Conservation (phyloP, 176 grass and related monocot species). For the Oryza meridionalis region DNA sequence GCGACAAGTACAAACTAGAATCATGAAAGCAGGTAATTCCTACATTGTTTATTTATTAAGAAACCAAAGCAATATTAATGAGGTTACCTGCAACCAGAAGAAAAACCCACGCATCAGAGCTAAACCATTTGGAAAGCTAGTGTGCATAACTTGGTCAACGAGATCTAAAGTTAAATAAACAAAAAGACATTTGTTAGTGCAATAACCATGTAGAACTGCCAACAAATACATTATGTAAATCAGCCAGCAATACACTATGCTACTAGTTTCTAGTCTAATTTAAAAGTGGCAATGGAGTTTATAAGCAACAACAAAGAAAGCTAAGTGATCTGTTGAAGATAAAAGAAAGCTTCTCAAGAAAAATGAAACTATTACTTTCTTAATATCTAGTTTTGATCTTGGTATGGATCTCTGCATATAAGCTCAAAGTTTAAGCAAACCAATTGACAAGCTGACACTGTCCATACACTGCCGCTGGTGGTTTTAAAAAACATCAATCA, state of each 20-base stretch:
- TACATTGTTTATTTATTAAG: conserved; percentile 9
- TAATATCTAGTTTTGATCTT: background rate
- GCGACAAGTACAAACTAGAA: background rate
- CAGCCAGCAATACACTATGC: background rate
- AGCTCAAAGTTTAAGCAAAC: conserved; percentile 17
- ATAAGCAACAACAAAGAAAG: background rate
- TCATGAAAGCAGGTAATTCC: background rate
- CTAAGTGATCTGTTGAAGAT: background rate
- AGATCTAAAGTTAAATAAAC: conserved; percentile 55
- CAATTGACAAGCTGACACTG: conserved; percentile 23
- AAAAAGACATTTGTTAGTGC: conserved; percentile 13
- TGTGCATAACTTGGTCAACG: conserved; percentile 39
- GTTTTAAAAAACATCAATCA: background rate
- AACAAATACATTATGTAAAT: conserved; percentile 14
- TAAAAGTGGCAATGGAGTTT: background rate
- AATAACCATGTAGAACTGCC: background rate
- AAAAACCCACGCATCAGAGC: conserved; percentile 76
- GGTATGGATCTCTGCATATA: background rate
- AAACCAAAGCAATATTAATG: conserved; percentile 19
- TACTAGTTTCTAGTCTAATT: conserved; percentile 5
- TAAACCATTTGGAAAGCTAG: conserved; percentile 35
- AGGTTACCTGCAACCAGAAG: conserved; percentile 80
- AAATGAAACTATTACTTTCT: conserved; percentile 1
- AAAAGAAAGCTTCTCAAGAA: conserved; percentile 13
- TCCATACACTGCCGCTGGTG: background rate